phyloP scores from a whole-genome alignment of 2,329 filamentous ascomycete species.

The Aphanoascus verrucosus region DNA sequence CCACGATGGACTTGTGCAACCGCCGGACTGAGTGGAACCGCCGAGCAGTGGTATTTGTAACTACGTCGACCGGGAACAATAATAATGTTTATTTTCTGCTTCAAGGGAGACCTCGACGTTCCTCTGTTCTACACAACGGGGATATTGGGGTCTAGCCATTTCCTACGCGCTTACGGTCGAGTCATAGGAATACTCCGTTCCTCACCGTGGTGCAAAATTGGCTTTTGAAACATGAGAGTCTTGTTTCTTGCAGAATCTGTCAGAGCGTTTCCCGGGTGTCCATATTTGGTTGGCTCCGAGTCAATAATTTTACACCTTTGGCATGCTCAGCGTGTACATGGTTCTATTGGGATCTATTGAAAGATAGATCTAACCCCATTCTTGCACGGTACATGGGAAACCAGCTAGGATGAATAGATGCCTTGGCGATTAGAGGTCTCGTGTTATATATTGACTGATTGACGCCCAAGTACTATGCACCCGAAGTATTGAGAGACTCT shows the following conservation, averaged over 20 bases:
- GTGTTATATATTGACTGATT: slow-evolving; percentile 7
- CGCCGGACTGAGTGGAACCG: background rate
- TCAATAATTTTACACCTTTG: background rate
- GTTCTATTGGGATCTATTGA: background rate
- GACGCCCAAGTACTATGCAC: background rate
- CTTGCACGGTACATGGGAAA: background rate
- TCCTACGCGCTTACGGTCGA: background rate
- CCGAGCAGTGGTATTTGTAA: background rate
- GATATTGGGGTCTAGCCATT: background rate
- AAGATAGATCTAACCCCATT: background rate
- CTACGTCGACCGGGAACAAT: background rate
- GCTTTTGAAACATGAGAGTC: slow-evolving; percentile 1
- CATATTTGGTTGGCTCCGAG: slow-evolving; percentile 7
- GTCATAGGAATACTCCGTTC: background rate
- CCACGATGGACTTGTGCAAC: background rate
- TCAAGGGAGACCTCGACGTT: no score
- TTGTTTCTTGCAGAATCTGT: background rate
- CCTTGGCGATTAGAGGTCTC: background rate
- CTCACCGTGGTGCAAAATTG: background rate
- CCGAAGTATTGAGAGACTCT: background rate
- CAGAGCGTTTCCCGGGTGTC: background rate
- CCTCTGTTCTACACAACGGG: no score
- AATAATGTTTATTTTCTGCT: background rate
- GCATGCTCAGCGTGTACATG: background rate
- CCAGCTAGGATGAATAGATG: background rate